These are phyloP conservation scores for Eucalyptus polyanthemos DNA, from an alignment of 345 rosid species.

Conservation along the genomic window DNA sequence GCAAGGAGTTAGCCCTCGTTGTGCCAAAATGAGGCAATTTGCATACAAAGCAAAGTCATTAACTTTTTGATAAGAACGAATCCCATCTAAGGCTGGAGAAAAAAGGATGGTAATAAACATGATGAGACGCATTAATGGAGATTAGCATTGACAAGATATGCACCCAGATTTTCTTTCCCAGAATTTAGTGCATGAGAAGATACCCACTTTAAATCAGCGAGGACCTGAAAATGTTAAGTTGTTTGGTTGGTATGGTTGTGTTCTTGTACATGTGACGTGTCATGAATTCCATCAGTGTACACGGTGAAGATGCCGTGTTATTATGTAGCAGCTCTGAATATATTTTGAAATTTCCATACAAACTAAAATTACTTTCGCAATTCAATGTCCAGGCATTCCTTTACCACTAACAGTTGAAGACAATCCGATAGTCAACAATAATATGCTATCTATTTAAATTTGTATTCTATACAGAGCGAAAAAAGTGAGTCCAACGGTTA, in stretches of 20 bases:
- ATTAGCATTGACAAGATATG: not conserved
- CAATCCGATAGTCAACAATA: not conserved
- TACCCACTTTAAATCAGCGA: not conserved
- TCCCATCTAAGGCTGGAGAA: not conserved
- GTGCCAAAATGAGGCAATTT: not conserved
- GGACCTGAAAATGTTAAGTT: not conserved
- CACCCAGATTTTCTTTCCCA: not conserved
- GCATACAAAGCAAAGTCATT: not conserved
- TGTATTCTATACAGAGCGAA: not conserved
- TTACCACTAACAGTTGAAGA: not conserved
- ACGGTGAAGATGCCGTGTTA: not conserved
- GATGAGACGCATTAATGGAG: not conserved
- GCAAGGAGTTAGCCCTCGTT: not conserved
- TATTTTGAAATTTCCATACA: not conserved
- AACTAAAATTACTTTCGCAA: not conserved
- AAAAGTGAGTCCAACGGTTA: not conserved
- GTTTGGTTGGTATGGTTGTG: not conserved
- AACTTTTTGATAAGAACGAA: not conserved
- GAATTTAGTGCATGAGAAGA: not conserved
- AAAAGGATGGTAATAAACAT: not conserved
- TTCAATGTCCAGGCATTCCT: not conserved
- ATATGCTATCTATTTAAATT: not conserved
- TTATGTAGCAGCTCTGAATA: not conserved
- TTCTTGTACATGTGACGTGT: not conserved
- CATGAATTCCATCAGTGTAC: not conserved